Evolutionary conservation across 2,329 filamentous ascomycete genomes (phyloP), one percentile per base, ranked within the genome.

Genomic region (Gaeumannomyces sp.): DNA sequence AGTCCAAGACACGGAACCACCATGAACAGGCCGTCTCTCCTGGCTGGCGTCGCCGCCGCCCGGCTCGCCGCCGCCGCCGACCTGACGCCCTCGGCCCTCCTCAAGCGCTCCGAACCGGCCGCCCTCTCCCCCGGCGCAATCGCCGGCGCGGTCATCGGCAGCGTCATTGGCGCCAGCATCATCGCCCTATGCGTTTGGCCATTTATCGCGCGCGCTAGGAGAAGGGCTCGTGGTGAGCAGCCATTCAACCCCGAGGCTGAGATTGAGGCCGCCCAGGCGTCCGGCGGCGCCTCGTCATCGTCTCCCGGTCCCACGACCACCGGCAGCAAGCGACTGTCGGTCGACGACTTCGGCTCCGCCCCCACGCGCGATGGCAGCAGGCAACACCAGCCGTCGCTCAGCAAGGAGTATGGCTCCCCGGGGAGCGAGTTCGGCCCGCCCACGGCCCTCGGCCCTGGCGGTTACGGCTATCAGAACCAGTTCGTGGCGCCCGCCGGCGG

Each of bases 101-200:
- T 62, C 38, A 45, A 27, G 22, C 60, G 60, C 45, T 27, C 61
- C n/a, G 50, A 57, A 11, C n/a, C 53, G 11, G 27, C 53, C 27
- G 28, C 64, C 14, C 67, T 75, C 29, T 72, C 73, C 16, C 65
- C 68, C 35, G 74, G 75, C 63, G 71, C 69, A 66, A 73, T 76
- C 61, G 75, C 74, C 56, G 75, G 75, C 60, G 71, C 71, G 65
- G 71, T 73, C 65, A 68, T 77, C 64, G 75, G 74, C n/a, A 70
- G 69, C 35, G 70, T 73, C 25, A 66, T 71, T 35, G 75, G 71
- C 63, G 69, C 69, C 62, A 64, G 70, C 25, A 61, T 76, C 63
- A 68, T 76, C 50, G 67, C 74, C 28, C 65, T 76, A 29, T 73
- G 75, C 64, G 59, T 70, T 56, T 67, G 75, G 16, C 75, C 74